These are phyloP conservation scores for Colletotrichum sojae DNA, from an alignment of 2,329 filamentous ascomycete genomes.

Conservation along the genomic window DNA sequence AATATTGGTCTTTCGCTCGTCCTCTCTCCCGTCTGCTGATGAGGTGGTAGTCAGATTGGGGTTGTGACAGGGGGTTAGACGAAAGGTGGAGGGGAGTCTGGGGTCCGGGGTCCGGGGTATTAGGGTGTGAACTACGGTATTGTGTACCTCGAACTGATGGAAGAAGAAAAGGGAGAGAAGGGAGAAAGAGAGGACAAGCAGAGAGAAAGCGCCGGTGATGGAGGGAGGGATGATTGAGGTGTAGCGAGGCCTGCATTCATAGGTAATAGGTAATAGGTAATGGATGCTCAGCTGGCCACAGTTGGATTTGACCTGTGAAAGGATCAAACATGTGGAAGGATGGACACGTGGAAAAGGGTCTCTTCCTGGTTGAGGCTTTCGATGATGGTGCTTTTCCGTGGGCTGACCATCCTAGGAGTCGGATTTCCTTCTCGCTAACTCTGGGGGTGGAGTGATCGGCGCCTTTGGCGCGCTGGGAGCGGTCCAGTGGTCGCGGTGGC, in stretches of 20 bases:
- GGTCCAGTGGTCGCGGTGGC: background rate
- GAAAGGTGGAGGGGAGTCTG: conserved; percentile 9
- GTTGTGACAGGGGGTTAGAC: conserved; percentile 8
- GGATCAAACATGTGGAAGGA: background rate
- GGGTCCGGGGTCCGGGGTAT: conserved; percentile 21
- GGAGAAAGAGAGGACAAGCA: too few relatives aligned
- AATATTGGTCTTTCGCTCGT: background rate
- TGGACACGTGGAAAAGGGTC: conserved; percentile 13
- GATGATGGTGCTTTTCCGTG: conserved; percentile 15
- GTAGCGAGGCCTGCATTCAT: background rate
- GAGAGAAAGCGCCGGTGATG: too few relatives aligned
- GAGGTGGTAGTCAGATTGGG: conserved; percentile 21
- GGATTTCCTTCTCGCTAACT: background rate
- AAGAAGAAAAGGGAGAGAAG: background rate
- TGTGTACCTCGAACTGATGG: background rate
- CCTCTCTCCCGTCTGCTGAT: background rate
- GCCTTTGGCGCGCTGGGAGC: conserved; percentile 12
- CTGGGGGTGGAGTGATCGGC: background rate
- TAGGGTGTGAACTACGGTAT: background rate
- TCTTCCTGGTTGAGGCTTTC: background rate
- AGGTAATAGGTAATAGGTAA: background rate
- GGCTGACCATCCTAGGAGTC: background rate
- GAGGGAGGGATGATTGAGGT: background rate
- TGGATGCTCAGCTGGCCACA: conserved; percentile 7
- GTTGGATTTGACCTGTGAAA: too few relatives aligned